These are phyloP conservation scores for Saccharomyces eubayanus DNA, from an alignment of 805 yeast species.

Conservation along the genomic window DNA sequence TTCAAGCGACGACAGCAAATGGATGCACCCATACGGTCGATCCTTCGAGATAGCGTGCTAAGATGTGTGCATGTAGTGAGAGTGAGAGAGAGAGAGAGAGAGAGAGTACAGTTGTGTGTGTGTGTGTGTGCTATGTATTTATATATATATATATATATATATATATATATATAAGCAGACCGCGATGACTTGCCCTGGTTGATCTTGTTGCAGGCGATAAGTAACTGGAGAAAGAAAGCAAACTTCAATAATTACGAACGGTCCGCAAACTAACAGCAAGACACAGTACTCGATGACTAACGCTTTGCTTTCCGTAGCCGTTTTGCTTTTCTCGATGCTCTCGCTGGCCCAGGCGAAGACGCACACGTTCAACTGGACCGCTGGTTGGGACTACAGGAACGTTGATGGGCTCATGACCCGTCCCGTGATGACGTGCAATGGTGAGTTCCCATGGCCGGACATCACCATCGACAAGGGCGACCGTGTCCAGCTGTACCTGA, in stretches of 20 bases:
- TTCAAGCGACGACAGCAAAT: neutral
- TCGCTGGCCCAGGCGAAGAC: conserved; percentile 28
- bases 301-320: neutral
- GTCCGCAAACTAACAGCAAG: no score
- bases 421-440: conserved; percentile 39
- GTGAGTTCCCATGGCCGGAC: conserved; percentile 77
- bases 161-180: neutral
- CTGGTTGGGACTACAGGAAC: conserved; percentile 46
- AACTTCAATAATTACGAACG: neutral
- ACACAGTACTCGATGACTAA: neutral
- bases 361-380: conserved; percentile 56
- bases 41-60: neutral
- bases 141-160: neutral
- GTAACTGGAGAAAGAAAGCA: neutral
- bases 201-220: neutral
- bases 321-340: conserved; percentile 1
- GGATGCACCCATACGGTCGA: neutral
- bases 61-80: neutral
- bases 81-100: no score
- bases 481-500: conserved; percentile 59
- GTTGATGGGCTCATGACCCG: conserved; percentile 36
- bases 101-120: neutral
- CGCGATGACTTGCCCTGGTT: neutral
- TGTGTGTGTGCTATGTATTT: neutral
- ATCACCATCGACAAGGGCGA: conserved; percentile 74